Evolutionary conservation across 352 stramenopile species (phyloP).

Genomic region (Pseudoperonospora humuli): DNA sequence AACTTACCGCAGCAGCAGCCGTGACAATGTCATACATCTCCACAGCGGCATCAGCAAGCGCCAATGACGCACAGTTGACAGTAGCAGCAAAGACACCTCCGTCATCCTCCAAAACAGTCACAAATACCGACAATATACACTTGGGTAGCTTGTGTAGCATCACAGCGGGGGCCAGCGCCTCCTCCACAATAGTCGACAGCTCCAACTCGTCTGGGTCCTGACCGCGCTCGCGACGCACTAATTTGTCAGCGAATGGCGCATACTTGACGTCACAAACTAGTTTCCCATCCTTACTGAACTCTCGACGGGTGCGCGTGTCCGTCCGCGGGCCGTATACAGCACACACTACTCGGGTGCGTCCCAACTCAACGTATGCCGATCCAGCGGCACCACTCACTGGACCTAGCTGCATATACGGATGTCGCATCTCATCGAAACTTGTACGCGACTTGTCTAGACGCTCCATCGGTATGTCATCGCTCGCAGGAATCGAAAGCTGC

Average conservation of each 20-base stretch:
- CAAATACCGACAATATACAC: slow-evolving; percentile 84
- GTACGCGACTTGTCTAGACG: slow-evolving; percentile 32
- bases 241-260: slow-evolving; percentile 68
- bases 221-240: slow-evolving; percentile 52
- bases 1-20: slow-evolving; percentile 51
- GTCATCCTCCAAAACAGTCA: slow-evolving; percentile 83
- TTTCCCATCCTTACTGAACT: slow-evolving; percentile 84
- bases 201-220: slow-evolving; percentile 79
- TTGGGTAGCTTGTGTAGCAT: slow-evolving; percentile 86
- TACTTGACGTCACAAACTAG: slow-evolving; percentile 87
- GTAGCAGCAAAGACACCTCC: slow-evolving; percentile 74
- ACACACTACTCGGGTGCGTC: slow-evolving; percentile 82
- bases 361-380: slow-evolving; percentile 86
- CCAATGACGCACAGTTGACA: slow-evolving; percentile 83
- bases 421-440: slow-evolving; percentile 76
- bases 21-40: slow-evolving; percentile 90
- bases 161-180: slow-evolving; percentile 73
- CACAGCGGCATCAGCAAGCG: slow-evolving; percentile 82
- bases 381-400: slow-evolving; percentile 75
- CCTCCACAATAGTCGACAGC: slow-evolving; percentile 61
- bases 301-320: slow-evolving; percentile 55
- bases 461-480: slow-evolving; percentile 23
- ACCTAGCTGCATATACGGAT: slow-evolving; percentile 79
- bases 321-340: slow-evolving; percentile 84
- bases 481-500: slow-evolving; percentile 12